Conservation (phyloP, 345 rosid genomes). For the Stellera chamaejasme region DNA sequence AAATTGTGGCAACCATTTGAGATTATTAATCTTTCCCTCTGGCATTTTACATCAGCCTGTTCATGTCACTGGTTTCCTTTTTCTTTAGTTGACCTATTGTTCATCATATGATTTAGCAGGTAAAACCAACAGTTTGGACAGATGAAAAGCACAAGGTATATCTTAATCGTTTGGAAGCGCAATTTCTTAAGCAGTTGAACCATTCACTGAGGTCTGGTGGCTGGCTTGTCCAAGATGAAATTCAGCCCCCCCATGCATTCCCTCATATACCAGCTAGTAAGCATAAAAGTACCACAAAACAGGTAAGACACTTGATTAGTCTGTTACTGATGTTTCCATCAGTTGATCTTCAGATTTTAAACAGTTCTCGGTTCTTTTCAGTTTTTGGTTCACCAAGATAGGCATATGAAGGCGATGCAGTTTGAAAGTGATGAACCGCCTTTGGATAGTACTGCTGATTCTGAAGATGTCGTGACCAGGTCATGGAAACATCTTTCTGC, state of each 20-base stretch:
- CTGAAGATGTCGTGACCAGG: conserved; percentile 13
- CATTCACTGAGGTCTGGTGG: conserved; percentile 19
- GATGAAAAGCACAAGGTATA: conserved; percentile 54
- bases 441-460: conserved; percentile 27
- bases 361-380: conserved; percentile 13
- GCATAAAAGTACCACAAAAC: conserved; percentile 17
- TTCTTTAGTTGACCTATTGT: not conserved
- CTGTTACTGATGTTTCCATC: not conserved
- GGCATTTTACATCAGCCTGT: not conserved
- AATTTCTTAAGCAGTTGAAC: conserved; percentile 49
- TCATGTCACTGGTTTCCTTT: not conserved
- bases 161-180: conserved; percentile 43
- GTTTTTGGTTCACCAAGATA: conserved; percentile 31
- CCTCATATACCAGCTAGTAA: conserved; percentile 14
- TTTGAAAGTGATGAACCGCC: conserved; percentile 21
- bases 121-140: conserved; percentile 40
- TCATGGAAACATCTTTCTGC: conserved; percentile 11
- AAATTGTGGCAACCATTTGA: too few relatives aligned
- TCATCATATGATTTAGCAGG: conserved; percentile 19
- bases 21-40: too few relatives aligned
- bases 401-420: conserved; percentile 27
- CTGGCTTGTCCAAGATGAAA: conserved; percentile 9
- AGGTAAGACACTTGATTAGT: conserved; percentile 28
- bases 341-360: not conserved
- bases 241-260: conserved; percentile 14